Percentiles rank a stretch among this genome's conserved stretches.
phyloP scores from a whole-genome alignment of 2,329 filamentous ascomycete species.

The Fusarium transvaalense region DNA sequence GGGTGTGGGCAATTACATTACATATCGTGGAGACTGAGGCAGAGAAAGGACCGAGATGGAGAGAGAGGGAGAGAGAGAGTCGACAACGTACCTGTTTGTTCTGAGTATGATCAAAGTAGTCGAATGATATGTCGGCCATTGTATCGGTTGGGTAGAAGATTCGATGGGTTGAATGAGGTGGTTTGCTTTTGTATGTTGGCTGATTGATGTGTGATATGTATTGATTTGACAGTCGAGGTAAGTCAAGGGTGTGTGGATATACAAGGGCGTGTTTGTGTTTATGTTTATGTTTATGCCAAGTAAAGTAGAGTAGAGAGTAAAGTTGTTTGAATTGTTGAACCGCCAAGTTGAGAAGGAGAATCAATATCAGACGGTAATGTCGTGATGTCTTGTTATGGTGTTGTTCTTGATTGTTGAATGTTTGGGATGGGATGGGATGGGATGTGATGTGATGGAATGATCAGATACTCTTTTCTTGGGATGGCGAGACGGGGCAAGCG shows the following conservation, averaged over 20 bases:
- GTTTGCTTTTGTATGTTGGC: conserved; percentile 19
- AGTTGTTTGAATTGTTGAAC: background rate
- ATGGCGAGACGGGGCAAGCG: conserved; percentile 50
- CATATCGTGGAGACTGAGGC: conserved; percentile 7
- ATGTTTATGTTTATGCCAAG: background rate
- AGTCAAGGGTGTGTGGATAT: conserved; percentile 24
- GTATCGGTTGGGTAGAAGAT: conserved; percentile 12
- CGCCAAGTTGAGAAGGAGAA: background rate
- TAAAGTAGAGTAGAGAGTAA: conserved; percentile 25
- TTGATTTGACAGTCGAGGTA: background rate
- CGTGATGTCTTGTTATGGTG: conserved; percentile 43
- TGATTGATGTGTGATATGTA: conserved; percentile 30
- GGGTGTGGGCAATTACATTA: conserved; percentile 32
- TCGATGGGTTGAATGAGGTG: background rate
- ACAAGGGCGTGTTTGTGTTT: conserved; percentile 15
- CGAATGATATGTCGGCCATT: conserved; percentile 49
- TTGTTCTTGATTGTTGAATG: conserved; percentile 12
- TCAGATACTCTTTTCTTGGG: conserved; percentile 39
- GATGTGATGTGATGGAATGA: conserved; percentile 29
- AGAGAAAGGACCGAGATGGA: conserved; percentile 26
- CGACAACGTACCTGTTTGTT: conserved; percentile 47
- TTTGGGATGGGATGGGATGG: conserved; percentile 27
- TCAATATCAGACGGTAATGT: conserved; percentile 20
- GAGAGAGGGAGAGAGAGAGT: too few relatives aligned
- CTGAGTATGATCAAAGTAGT: conserved; percentile 48